phyloP scores from a whole-genome alignment of 208 protist species.

The Acanthamoeba divionensis region DNA sequence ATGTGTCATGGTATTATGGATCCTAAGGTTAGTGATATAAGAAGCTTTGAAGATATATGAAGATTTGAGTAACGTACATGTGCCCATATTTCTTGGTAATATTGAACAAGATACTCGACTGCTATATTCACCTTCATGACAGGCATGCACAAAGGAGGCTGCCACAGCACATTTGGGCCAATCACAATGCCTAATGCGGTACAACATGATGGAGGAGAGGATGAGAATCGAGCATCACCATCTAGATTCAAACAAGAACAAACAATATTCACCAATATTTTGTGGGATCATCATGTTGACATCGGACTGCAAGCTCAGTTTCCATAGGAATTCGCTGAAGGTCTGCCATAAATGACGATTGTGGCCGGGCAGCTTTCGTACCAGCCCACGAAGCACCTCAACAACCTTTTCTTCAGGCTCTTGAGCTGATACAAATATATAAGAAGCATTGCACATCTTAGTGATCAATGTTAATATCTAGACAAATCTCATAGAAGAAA shows the following conservation, averaged over 20 bases:
- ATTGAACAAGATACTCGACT: slow-evolving; percentile 1
- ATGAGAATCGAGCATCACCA: no score
- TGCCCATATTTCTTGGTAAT: slow-evolving; percentile 34
- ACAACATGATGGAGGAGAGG: no score
- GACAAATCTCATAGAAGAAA: background rate
- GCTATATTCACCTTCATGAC: slow-evolving; percentile 48
- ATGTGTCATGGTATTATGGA: slow-evolving; percentile 1
- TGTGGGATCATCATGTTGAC: slow-evolving; percentile 52
- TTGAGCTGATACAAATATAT: background rate
- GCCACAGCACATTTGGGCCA: slow-evolving; percentile 46
- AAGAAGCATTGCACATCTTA: no score
- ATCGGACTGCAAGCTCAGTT: slow-evolving; percentile 3
- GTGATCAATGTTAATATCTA: no score
- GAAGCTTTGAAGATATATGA: background rate
- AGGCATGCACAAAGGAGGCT: slow-evolving; percentile 40
- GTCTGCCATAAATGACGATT: slow-evolving; percentile 27
- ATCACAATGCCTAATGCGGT: slow-evolving; percentile 58
- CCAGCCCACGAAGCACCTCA: background rate
- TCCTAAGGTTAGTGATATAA: background rate
- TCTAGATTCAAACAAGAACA: no score
- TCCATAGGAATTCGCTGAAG: slow-evolving; percentile 43
- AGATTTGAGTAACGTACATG: background rate
- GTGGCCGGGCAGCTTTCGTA: slow-evolving; percentile 17
- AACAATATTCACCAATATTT: no score
- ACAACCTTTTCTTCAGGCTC: background rate